Conservation (phyloP, 108 stramenopile species). For the Aurantiochytrium sp. region DNA sequence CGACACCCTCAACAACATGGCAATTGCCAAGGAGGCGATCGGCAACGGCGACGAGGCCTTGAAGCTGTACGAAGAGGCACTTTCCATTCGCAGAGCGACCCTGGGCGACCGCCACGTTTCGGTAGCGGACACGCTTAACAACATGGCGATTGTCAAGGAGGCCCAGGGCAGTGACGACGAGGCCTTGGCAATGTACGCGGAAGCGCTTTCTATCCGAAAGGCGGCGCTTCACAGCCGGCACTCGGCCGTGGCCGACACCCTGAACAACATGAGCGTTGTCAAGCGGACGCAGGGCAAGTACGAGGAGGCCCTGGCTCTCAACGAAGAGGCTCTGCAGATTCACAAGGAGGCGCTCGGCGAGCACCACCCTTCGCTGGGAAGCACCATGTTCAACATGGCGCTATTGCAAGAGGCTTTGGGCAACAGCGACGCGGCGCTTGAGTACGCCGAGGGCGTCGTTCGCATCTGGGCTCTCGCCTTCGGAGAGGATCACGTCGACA, state of each 20-base stretch:
- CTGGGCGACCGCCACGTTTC: background rate
- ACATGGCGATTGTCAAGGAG: conserved; percentile 14
- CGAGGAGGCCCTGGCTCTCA: background rate
- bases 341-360: background rate
- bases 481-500: background rate
- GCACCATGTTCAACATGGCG: background rate
- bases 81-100: background rate
- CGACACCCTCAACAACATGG: conserved; percentile 2
- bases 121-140: background rate
- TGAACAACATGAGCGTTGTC: conserved; percentile 1
- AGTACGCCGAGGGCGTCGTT: background rate
- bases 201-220: background rate
- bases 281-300: background rate
- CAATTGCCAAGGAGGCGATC: background rate
- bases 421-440: background rate
- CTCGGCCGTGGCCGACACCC: background rate
- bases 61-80: background rate
- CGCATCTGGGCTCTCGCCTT: background rate
- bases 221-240: background rate
- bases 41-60: background rate
- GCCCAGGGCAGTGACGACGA: background rate
- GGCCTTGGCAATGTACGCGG: background rate
- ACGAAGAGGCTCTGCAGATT: background rate
- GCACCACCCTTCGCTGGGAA: background rate
- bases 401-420: background rate